Conservation (phyloP, 1,139 yeast species). For the Lodderomyces margitis region DNA sequence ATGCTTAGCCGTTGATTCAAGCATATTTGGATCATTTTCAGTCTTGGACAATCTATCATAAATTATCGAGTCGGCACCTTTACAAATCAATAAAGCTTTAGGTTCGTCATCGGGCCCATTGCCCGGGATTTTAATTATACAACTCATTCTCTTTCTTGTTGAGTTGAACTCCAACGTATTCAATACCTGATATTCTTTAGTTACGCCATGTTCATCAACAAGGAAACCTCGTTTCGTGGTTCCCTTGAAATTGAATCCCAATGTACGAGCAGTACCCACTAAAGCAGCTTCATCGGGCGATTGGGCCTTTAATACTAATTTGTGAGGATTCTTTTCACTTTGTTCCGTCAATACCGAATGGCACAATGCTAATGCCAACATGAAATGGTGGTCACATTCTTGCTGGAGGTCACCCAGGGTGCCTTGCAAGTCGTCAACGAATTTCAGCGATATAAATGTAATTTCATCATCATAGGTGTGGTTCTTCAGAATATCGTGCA, state of each 20-base stretch:
- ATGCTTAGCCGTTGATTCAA: constrained; percentile 39
- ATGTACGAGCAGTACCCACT: constrained; percentile 57
- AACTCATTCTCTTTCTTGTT: constrained; percentile 78
- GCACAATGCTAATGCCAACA: constrained; percentile 54
- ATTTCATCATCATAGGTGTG: constrained; percentile 39
- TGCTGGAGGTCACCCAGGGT: constrained; percentile 30
- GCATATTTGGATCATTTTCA: constrained; percentile 28
- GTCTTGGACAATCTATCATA: constrained; percentile 39
- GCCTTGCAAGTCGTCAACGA: constrained; percentile 38
- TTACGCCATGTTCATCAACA: constrained; percentile 43
- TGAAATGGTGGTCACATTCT: constrained; percentile 46
- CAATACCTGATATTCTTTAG: constrained; percentile 45
- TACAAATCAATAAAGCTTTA: constrained; percentile 43
- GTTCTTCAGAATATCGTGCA: constrained; percentile 20
- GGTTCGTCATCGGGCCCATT: constrained; percentile 31
- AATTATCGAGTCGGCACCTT: constrained; percentile 51
- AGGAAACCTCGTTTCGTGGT: constrained; percentile 45
- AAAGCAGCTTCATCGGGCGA: constrained; percentile 67
- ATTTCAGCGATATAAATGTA: constrained; percentile 49
- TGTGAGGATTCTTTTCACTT: constrained; percentile 37
- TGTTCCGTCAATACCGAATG: constrained; percentile 59
- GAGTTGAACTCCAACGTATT: constrained; percentile 55
- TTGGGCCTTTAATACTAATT: constrained; percentile 50
- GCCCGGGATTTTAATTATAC: constrained; percentile 65
- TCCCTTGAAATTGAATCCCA: constrained; percentile 52